These are phyloP conservation scores for Eutrema japonicum DNA, from an alignment of 345 rosid species.

Conservation along the genomic window DNA sequence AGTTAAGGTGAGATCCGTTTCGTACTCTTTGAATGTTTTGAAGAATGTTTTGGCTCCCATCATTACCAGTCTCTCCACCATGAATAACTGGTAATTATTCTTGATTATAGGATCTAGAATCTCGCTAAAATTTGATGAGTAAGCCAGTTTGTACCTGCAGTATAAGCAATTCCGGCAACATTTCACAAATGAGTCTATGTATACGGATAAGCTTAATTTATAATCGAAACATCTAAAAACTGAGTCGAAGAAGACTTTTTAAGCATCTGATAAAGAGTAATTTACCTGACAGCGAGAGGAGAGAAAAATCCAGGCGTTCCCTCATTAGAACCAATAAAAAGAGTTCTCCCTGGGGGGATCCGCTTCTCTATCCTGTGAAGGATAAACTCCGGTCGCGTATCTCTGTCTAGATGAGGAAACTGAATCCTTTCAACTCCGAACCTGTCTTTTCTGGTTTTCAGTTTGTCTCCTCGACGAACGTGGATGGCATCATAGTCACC, in stretches of 20 bases:
- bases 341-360: conserved; percentile 81
- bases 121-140: conserved; percentile 75
- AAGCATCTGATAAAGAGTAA: background rate
- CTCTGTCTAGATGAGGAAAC: conserved; percentile 95
- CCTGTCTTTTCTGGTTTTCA: conserved; percentile 89
- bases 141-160: conserved; percentile 86
- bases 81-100: conserved; percentile 90
- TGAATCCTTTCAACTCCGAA: conserved; percentile 78
- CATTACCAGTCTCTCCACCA: conserved; percentile 89
- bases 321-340: conserved; percentile 95
- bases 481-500: conserved; percentile 95
- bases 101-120: conserved; percentile 75
- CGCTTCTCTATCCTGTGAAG: conserved; percentile 72
- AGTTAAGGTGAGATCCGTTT: conserved; percentile 73
- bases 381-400: conserved; percentile 88
- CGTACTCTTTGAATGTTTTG: conserved; percentile 75
- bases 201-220: background rate
- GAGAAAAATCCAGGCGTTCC: conserved; percentile 84
- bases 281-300: conserved; percentile 74
- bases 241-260: background rate
- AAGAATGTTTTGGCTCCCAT: conserved; percentile 89
- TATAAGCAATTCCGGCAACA: conserved; percentile 15
- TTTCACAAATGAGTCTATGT: conserved; percentile 3
- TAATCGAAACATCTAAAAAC: background rate
- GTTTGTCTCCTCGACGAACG: conserved; percentile 92